These are phyloP conservation scores for Zymoseptoria pseudotritici DNA, from an alignment of 2,329 filamentous ascomycete species.

Conservation along the genomic window DNA sequence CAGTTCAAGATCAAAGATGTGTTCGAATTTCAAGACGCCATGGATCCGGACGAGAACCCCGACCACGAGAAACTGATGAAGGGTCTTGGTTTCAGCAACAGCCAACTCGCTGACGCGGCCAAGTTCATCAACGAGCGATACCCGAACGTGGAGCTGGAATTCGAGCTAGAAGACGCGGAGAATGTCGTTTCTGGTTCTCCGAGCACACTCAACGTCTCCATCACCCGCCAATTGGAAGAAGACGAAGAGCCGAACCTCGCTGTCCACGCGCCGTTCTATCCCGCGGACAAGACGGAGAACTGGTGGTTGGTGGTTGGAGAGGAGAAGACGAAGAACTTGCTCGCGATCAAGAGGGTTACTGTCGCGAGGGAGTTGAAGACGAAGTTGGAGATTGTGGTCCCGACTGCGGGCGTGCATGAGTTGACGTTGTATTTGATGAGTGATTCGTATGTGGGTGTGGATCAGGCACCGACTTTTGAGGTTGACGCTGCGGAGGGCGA, in stretches of 20 bases:
- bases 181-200: conserved; percentile 73
- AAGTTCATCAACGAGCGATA: conserved; percentile 95
- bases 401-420: conserved; percentile 73
- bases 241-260: conserved; percentile 69
- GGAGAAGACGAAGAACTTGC: conserved; percentile 74
- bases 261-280: conserved; percentile 94
- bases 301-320: conserved; percentile 98
- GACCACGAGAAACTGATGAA: conserved; percentile 72
- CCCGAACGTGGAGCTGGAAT: conserved; percentile 86
- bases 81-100: conserved; percentile 68
- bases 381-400: conserved; percentile 81
- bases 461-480: conserved; percentile 86
- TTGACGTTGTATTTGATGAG: conserved; percentile 93
- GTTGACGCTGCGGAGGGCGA: conserved; percentile 83
- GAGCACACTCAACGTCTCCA: conserved; percentile 72
- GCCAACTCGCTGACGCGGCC: conserved; percentile 80
- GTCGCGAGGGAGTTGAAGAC: conserved; percentile 71
- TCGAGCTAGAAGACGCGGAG: conserved; percentile 74
- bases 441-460: conserved; percentile 92
- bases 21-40: conserved; percentile 97
- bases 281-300: conserved; percentile 85
- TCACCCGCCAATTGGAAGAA: conserved; percentile 71
- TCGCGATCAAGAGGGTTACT: conserved; percentile 92
- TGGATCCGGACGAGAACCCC: conserved; percentile 90
- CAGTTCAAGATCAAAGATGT: conserved; percentile 82